Evolutionary conservation across 2,329 filamentous ascomycete genomes (phyloP), one percentile per base, ranked within the genome.

Genomic region (Shiraia bambusicola): DNA sequence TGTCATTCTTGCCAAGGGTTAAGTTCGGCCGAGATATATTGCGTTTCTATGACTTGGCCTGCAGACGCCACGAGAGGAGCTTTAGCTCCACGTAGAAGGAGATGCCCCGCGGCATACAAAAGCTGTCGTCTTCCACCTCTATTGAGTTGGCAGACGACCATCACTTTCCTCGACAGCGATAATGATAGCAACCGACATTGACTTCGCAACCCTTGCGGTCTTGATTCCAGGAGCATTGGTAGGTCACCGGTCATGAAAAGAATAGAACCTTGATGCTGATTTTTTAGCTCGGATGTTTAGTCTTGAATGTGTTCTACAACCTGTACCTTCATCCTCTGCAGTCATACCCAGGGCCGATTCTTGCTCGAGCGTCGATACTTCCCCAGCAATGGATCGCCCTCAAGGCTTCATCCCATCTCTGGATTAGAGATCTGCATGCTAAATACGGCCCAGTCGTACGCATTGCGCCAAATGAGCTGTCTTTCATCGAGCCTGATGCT

Each of bases 371-470:
- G 2, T 51, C 61, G 8, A 49, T 56, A 7, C 9, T 67, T 4
- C 45, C 52, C 5, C 61, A 58, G 28, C 50, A 61, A 15, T 35
- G 36, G 9, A 37, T 51, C 28, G 34, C 43, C 1, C 22, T 61
- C 2, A 49, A 44, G 4, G 67, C 67, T 1, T 35, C 34, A 1
- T 13, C 37, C 2, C 47, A 44, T 14, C 17, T 31, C 1, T 59
- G 54, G 55, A 29, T 53, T 12, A 47, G 56, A 17, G 36, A 54
- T 2, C 55, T 71, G 6, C 70, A 73, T 35, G 44, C 59, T 11
- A 53, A 59, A 36, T 70, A 69, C 43, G 71, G 70, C 26, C 58
- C 63, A 0, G 61, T 70, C 3, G 68, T 72, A 2, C 63, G 70
- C 3, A 44, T 66, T 17, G 54, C 58, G 2, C 70, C 70, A 0